A percentile compares a stretch with the other conserved stretches of the same genome.
Conservation (phyloP, 2,329 filamentous ascomycete genomes). For the Botrytis hyacinthi region DNA sequence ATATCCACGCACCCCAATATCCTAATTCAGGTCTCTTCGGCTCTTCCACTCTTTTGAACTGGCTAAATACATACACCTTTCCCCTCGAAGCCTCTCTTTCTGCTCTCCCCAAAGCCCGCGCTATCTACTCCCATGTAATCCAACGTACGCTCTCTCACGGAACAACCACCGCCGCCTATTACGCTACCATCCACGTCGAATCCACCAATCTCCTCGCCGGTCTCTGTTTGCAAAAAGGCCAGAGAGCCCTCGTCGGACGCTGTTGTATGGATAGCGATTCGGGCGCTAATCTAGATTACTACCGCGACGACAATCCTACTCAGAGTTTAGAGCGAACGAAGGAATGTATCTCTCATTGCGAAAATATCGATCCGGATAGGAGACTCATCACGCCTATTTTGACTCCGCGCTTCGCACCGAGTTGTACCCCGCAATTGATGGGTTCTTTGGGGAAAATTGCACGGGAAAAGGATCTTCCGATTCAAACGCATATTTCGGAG, state of each 20-base stretch:
- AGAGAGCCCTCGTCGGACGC: slow-evolving; percentile 85
- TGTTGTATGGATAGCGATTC: slow-evolving; percentile 90
- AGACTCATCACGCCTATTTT: slow-evolving; percentile 74
- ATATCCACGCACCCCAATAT: slow-evolving; percentile 93
- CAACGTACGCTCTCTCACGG: slow-evolving; percentile 80
- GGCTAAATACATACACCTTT: slow-evolving; percentile 93
- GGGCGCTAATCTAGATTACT: slow-evolving; percentile 59
- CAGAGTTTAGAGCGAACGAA: slow-evolving; percentile 56
- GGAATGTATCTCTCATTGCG: slow-evolving; percentile 63
- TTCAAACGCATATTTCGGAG: slow-evolving; percentile 90
- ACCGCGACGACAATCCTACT: slow-evolving; percentile 68
- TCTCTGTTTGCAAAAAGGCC: slow-evolving; percentile 74
- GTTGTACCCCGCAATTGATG: slow-evolving; percentile 61
- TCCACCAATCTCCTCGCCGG: slow-evolving; percentile 90
- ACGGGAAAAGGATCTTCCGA: slow-evolving; percentile 58
- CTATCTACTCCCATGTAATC: slow-evolving; percentile 76
- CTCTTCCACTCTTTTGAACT: slow-evolving; percentile 86
- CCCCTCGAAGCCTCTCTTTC: slow-evolving; percentile 80
- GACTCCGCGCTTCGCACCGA: slow-evolving; percentile 68
- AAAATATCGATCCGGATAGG: slow-evolving; percentile 61
- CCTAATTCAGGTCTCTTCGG: slow-evolving; percentile 94
- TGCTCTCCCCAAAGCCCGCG: slow-evolving; percentile 59
- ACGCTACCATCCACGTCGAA: slow-evolving; percentile 80
- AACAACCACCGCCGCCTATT: slow-evolving; percentile 94
- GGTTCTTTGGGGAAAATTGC: slow-evolving; percentile 62